These are phyloP conservation scores for Cystobasidium sp. DNA, from an alignment of 1,284 basidiomycete genomes.

Conservation along the genomic window DNA sequence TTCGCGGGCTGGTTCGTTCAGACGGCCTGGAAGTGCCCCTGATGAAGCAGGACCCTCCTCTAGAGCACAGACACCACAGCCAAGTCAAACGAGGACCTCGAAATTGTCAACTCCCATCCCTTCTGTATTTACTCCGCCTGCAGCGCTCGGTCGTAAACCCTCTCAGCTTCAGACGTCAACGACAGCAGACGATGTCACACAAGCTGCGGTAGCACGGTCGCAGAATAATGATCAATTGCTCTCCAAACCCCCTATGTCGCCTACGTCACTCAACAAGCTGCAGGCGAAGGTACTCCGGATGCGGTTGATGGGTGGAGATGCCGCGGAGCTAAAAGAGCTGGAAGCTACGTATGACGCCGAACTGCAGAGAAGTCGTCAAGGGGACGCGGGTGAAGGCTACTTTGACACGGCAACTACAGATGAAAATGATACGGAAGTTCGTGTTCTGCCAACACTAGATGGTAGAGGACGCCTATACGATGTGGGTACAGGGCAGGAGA, in stretches of 20 bases:
- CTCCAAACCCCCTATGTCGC: slow-evolving; percentile 55
- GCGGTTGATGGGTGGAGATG: slow-evolving; percentile 71
- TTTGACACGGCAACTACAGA: slow-evolving; percentile 55
- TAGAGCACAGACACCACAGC: slow-evolving; percentile 22
- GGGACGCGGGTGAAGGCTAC: slow-evolving; percentile 54
- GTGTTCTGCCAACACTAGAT: slow-evolving; percentile 89
- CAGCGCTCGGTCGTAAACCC: slow-evolving; percentile 46
- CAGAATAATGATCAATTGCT: slow-evolving; percentile 13
- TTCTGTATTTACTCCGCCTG: slow-evolving; percentile 78
- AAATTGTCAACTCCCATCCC: slow-evolving; percentile 74
- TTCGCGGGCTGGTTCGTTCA: slow-evolving; percentile 41
- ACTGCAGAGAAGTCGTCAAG: slow-evolving; percentile 60
- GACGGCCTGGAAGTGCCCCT: slow-evolving; percentile 50
- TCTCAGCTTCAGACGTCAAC: slow-evolving; percentile 41
- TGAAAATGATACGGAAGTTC: slow-evolving; percentile 62
- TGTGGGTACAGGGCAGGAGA: slow-evolving; percentile 67
- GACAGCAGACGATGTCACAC: slow-evolving; percentile 38
- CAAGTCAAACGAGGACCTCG: slow-evolving; percentile 59
- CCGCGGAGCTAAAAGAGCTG: slow-evolving; percentile 71
- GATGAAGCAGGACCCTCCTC: slow-evolving; percentile 58
- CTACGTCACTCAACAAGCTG: slow-evolving; percentile 78
- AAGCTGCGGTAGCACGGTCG: slow-evolving; percentile 13
- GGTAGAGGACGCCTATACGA: slow-evolving; percentile 86
- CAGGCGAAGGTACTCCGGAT: slow-evolving; percentile 92
- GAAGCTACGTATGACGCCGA: slow-evolving; percentile 81